phyloP scores from a whole-genome alignment of 352 stramenopile species.

The Pythium vanterpoolii region DNA sequence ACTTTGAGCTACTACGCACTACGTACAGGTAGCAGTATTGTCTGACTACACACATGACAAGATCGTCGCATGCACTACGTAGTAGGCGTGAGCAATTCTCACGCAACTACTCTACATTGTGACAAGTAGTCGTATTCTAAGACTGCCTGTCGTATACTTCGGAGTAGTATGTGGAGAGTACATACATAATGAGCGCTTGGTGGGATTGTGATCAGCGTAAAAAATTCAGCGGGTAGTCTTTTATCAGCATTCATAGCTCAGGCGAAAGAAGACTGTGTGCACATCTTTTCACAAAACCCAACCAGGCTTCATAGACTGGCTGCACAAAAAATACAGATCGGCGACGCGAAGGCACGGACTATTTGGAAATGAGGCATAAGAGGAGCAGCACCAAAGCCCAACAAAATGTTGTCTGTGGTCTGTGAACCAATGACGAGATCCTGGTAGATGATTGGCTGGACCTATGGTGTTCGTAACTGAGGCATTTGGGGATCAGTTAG shows the following conservation, averaged over 20 bases:
- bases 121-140: no score
- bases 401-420: not conserved
- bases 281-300: constrained; percentile 17
- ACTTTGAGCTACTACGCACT: no score
- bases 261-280: constrained; percentile 27
- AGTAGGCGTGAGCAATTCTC: no score
- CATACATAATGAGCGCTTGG: not conserved
- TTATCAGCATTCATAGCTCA: constrained; percentile 22
- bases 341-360: no score
- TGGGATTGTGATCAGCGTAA: constrained; percentile 21
- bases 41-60: no score
- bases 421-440: constrained; percentile 2
- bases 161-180: no score
- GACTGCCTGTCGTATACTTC: no score
- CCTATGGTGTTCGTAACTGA: not conserved
- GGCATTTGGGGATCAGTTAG: not conserved
- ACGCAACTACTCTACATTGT: no score
- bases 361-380: not conserved
- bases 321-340: not conserved
- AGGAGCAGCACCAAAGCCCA: not conserved
- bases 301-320: not conserved
- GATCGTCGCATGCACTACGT: no score
- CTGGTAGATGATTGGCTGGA: not conserved
- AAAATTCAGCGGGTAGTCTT: constrained; percentile 24
- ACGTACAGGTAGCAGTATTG: no score